Evolutionary conservation across 257 asterid genomes (phyloP), one percentile per base, ranked within the genome.

Genomic region (Ilex aquifolium): DNA sequence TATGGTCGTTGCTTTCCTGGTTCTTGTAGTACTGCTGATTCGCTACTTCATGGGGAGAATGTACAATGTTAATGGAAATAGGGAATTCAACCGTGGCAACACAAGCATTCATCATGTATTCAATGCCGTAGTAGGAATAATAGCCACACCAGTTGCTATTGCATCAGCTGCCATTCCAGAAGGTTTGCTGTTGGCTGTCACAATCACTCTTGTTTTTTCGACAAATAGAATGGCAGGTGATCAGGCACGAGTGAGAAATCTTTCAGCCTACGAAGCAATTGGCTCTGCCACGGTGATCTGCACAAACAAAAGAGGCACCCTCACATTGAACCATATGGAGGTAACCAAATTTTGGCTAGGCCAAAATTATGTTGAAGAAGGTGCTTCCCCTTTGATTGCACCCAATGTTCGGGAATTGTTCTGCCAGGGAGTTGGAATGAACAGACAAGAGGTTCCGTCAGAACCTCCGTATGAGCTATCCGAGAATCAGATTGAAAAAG

Each of bases 231-330:
- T 86, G 92, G 74, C 73, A 65, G 78, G 60, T 2, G 83, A 84
- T 63, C 78, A 79, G 13, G 95, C 87, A 1, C 76, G 79, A 75
- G 93, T 88, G 57, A 76, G 92, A 59, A 88, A 81, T 62, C 90
- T 84, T 44, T 77, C 88, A 0, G 88, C 88, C 6, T 82, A 79
- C 52, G 96, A 88, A 58, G 78, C 82, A 0, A 82, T 85, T 76
- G 92, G 92, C 5, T 79, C 88, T 0, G 82, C 88, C 6, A 82
- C 95, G 0, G 90, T 86, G 14, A 82, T 88, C 36, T 86, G 95
- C 69, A 84, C 85, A 7, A 83, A 82, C 65, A 85, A 82, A 68
- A 83, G 71, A 2, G 90, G 95, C 1, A 73, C 83, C 55, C 61
- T 88, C 36, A 82, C 87, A 30, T 27, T 68, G n/a, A 78, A 78